Evolutionary conservation across 768 basidiomycete genomes (phyloP).

Genomic region (Fomitopsis serialis): DNA sequence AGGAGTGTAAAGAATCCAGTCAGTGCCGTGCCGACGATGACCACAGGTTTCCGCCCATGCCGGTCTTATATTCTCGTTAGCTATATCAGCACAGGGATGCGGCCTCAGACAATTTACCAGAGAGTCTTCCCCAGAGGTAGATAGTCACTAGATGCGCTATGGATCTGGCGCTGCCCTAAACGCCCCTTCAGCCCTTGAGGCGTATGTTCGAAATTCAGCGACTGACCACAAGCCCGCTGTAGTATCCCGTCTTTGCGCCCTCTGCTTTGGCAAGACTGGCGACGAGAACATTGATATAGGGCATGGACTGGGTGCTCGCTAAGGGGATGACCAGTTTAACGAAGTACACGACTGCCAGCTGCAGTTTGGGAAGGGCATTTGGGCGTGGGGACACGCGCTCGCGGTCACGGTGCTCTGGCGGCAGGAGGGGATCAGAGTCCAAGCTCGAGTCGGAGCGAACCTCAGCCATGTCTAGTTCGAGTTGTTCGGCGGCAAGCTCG

Average conservation of each 20-base stretch:
- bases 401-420: neutral
- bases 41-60: constrained; percentile 58
- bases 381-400: neutral
- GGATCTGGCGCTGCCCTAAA: constrained; percentile 55
- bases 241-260: constrained; percentile 57
- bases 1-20: constrained; percentile 43
- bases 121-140: constrained; percentile 56
- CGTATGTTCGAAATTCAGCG: neutral
- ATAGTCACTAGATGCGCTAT: constrained; percentile 52
- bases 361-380: constrained; percentile 45
- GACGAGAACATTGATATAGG: constrained; percentile 66
- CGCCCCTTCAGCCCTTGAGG: neutral
- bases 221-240: constrained; percentile 60
- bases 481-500: neutral
- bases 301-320: constrained; percentile 52
- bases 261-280: constrained; percentile 45
- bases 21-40: constrained; percentile 46
- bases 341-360: constrained; percentile 50
- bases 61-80: constrained; percentile 33
- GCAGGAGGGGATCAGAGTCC: neutral
- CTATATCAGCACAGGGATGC: neutral
- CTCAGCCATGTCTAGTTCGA: constrained; percentile 1
- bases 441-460: neutral
- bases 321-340: constrained; percentile 57
- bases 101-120: constrained; percentile 19